Conservation (phyloP, 2,329 filamentous ascomycete genomes). For the Pseudogymnoascus verrucosus region DNA sequence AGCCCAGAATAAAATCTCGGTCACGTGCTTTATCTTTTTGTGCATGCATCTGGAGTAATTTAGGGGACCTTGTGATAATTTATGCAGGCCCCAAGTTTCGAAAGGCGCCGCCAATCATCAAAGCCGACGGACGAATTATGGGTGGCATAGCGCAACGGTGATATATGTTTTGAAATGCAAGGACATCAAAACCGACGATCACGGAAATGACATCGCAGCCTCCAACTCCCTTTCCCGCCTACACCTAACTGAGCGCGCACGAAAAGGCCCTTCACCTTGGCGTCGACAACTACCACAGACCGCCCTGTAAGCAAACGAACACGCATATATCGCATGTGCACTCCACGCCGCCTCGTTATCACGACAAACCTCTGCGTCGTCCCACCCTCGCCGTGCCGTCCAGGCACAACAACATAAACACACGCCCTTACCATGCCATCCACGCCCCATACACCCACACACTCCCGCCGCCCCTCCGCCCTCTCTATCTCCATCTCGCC, state of each 20-base stretch:
- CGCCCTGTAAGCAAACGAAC: neutral
- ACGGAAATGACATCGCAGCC: constrained; percentile 2
- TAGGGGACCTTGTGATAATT: neutral
- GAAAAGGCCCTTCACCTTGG: neutral
- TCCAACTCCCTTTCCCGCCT: neutral
- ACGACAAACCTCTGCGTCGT: neutral
- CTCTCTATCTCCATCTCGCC: neutral
- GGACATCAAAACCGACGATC: constrained; percentile 1
- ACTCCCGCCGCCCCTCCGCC: neutral
- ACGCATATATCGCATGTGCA: neutral
- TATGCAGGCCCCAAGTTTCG: constrained; percentile 2
- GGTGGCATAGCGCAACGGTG: neutral
- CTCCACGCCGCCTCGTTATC: constrained; percentile 1
- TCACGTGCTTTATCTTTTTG: neutral
- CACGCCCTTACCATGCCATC: neutral
- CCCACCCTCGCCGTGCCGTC: neutral
- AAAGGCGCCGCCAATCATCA: neutral
- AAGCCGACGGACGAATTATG: neutral
- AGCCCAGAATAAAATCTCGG: neutral
- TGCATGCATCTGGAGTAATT: neutral
- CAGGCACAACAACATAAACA: neutral
- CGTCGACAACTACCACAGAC: neutral
- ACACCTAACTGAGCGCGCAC: constrained; percentile 1
- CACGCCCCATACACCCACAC: neutral
- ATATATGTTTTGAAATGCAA: constrained; percentile 4